Percentiles rank a stretch among this genome's conserved stretches.
These are phyloP conservation scores for Fraxinus greggii DNA, from an alignment of 305 asterid genomes.

Conservation along the genomic window DNA sequence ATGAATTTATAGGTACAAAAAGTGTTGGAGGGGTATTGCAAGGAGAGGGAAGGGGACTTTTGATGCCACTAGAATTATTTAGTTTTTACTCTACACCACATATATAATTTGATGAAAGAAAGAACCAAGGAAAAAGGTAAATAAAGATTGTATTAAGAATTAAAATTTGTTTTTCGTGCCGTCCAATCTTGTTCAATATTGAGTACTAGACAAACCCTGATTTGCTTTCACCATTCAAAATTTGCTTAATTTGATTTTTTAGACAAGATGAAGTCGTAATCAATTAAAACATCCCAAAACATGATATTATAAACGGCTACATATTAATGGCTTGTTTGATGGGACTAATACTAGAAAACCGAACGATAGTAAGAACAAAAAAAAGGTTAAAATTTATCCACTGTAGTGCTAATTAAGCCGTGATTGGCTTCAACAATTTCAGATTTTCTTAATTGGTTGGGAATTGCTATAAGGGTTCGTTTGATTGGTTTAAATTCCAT, in stretches of 20 bases:
- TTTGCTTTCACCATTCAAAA: neutral
- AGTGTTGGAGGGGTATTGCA: constrained; percentile 23
- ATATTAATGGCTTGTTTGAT: neutral
- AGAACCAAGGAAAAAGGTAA: neutral
- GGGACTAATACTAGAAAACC: neutral
- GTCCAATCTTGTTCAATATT: neutral
- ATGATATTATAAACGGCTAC: too few relatives aligned
- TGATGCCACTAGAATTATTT: constrained; percentile 33
- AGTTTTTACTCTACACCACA: constrained; percentile 22
- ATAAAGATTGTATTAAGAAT: neutral
- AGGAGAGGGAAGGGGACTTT: constrained; percentile 15
- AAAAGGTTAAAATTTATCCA: too few relatives aligned
- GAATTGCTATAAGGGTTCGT: constrained; percentile 20
- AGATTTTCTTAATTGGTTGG: constrained; percentile 15
- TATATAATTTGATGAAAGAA: constrained; percentile 9
- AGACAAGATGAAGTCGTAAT: neutral
- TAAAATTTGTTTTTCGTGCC: neutral
- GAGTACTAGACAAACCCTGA: neutral
- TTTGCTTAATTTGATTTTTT: neutral
- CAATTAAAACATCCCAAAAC: neutral
- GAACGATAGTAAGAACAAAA: too few relatives aligned
- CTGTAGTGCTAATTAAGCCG: neutral
- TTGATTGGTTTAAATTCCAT: too few relatives aligned
- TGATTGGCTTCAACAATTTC: constrained; percentile 13
- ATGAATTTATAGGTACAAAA: constrained; percentile 62